phyloP scores from a whole-genome alignment of 352 stramenopile species.

The Saprolegnia diclina region DNA sequence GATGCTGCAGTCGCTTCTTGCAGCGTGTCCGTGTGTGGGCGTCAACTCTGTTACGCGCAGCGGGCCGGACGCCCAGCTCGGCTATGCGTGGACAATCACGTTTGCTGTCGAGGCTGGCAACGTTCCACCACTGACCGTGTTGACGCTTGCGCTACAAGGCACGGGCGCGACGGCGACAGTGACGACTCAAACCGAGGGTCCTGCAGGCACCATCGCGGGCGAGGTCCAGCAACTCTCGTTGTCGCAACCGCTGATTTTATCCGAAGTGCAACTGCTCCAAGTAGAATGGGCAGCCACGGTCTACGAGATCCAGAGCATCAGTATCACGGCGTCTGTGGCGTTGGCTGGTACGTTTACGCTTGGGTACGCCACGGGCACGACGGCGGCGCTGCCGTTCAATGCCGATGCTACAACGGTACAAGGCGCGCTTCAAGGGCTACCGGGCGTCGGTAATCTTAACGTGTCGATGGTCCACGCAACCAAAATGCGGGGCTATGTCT shows the following conservation, averaged over 20 bases:
- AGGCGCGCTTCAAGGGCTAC: constrained; percentile 45
- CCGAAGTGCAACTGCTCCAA: constrained; percentile 17
- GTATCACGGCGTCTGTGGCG: constrained; percentile 1
- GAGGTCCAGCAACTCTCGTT: constrained; percentile 17
- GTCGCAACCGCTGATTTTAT: neutral
- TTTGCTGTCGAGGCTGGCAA: constrained; percentile 23
- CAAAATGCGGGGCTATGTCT: constrained; percentile 32
- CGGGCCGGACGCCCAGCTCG: neutral
- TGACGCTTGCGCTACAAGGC: neutral
- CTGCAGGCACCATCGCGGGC: neutral
- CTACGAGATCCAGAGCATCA: constrained; percentile 7
- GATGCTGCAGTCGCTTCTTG: neutral
- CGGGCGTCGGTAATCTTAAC: constrained; percentile 51
- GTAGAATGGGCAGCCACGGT: constrained; percentile 11
- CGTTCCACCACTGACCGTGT: neutral
- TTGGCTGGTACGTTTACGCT: constrained; percentile 53
- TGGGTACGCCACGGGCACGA: constrained; percentile 45
- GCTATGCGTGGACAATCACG: constrained; percentile 21
- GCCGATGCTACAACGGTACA: constrained; percentile 39
- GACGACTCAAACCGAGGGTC: constrained; percentile 8
- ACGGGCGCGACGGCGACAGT: neutral
- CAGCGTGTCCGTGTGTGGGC: neutral
- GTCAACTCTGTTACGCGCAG: constrained; percentile 5
- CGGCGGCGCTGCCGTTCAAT: constrained; percentile 38
- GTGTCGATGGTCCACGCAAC: constrained; percentile 37